Percentiles rank a stretch among this genome's conserved stretches.
These are phyloP conservation scores for Rhododendron ferrugineum DNA, from an alignment of 148 eudicot species.

Conservation along the genomic window DNA sequence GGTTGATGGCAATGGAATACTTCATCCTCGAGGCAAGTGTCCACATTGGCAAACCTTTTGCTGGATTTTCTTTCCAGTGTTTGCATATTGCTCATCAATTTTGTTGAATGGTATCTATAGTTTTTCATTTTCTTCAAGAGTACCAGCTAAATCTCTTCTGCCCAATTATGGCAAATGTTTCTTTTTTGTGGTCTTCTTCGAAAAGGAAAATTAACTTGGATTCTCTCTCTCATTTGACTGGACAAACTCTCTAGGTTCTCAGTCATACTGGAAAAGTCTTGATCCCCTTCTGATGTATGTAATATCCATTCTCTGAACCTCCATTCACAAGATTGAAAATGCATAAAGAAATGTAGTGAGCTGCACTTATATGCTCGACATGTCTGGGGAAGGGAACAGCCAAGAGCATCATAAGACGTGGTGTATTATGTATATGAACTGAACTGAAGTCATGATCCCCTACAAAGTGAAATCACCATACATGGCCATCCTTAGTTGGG, in stretches of 20 bases:
- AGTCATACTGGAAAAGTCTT: not conserved
- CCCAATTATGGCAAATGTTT: not conserved
- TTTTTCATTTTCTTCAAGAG: not conserved
- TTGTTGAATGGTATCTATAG: not conserved
- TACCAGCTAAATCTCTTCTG: not conserved
- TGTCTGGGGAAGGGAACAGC: not conserved
- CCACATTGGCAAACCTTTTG: not conserved
- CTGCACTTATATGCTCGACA: not conserved
- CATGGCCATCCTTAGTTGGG: not conserved
- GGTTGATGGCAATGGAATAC: constrained; percentile 98
- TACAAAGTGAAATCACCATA: not conserved
- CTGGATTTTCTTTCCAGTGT: constrained; percentile 4
- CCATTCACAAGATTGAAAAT: not conserved
- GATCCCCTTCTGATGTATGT: not conserved
- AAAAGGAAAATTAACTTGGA: not conserved
- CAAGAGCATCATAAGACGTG: not conserved
- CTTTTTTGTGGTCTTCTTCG: not conserved
- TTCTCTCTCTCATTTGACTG: not conserved
- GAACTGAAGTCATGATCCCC: not conserved
- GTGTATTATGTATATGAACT: not conserved
- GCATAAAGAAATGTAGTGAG: not conserved
- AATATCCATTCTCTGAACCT: not conserved
- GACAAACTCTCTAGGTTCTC: not conserved
- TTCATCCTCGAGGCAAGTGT: constrained; percentile 91
- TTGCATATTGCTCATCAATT: not conserved